Percentiles rank a stretch among this genome's conserved stretches.
Evolutionary conservation across 331 rosid genomes (phyloP).

Genomic region (Prunus yedoensis): DNA sequence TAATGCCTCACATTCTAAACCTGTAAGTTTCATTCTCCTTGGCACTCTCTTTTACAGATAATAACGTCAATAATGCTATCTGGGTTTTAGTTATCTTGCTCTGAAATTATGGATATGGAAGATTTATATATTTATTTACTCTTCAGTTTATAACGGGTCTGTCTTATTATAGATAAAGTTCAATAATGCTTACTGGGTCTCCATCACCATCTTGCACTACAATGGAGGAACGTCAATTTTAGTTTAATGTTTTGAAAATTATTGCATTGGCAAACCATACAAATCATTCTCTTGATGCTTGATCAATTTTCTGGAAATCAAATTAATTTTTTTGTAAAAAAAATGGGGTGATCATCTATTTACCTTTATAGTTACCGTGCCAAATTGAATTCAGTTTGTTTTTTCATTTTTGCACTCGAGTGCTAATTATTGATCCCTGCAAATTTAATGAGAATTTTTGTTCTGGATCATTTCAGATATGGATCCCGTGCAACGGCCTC

Average conservation of each 20-base stretch:
- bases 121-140: too few relatives aligned
- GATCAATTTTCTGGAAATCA: background rate
- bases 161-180: too few relatives aligned
- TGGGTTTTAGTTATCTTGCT: background rate
- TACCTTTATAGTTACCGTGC: background rate
- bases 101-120: background rate
- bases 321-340: background rate
- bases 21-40: conserved; percentile 43
- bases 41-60: background rate
- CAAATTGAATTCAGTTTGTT: background rate
- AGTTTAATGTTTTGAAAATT: too few relatives aligned
- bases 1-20: conserved; percentile 68
- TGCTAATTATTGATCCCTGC: background rate
- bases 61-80: background rate
- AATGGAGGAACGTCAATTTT: too few relatives aligned
- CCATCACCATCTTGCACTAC: background rate
- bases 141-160: too few relatives aligned
- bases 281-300: background rate
- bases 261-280: background rate
- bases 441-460: background rate
- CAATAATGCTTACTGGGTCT: too few relatives aligned
- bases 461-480: conserved; percentile 45
- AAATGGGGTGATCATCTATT: background rate
- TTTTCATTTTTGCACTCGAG: too few relatives aligned
- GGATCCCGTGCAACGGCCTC: conserved; percentile 59